Base-by-base conservation (phyloP, 805 yeast species). In the Wickerhamomyces chaumierensis region DNA sequence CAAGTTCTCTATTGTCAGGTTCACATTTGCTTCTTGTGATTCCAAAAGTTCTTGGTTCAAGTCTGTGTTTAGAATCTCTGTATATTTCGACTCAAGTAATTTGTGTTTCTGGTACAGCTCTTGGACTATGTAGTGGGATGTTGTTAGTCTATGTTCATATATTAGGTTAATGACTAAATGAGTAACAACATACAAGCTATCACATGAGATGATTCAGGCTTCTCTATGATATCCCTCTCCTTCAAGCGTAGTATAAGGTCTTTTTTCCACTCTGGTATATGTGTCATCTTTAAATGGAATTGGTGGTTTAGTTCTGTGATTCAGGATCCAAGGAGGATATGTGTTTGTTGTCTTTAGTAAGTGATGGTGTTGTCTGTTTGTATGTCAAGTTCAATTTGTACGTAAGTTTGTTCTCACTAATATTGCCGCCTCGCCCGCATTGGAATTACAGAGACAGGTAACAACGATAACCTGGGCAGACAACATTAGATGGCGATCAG, bases 41-140 rank as follows among this genome's bases (percentile, higher is more conserved):
- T 13, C 4, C 23, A 36, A 37, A 2, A 42, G 40, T 28, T 42
- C 45, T 18, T 16, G 39, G 15, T 40, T 34, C 2, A 38, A 25
- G 32, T 42, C 45, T 16, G 42, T 35, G 27, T 20, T 13, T 18
- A 20, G 32, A 9, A 39, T 23, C 15, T 9, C 29, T 11, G 9
- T 13, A 25, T 25, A 25, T 13, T 25, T 25, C 14, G 29, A 25
- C 12, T 25, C 29, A 13, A 25, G 9, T 8, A 4, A 9, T 25
- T 13, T 25, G n/a, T 9, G 12, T 13, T 13, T 7, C 14, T 25
- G 29, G 29, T 25, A 25, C 4, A 25, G 29, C 4, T 25, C n/a
- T 14, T 25, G 29, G 29, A 25, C 29, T 25, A 13, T 25, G 12
- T 25, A 9, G n/a, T 9, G 4, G 9, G 12, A 11, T 25, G 29